Evolutionary conservation across 2,329 filamentous ascomycete species (phyloP).

Genomic region (Scedosporium boydii): DNA sequence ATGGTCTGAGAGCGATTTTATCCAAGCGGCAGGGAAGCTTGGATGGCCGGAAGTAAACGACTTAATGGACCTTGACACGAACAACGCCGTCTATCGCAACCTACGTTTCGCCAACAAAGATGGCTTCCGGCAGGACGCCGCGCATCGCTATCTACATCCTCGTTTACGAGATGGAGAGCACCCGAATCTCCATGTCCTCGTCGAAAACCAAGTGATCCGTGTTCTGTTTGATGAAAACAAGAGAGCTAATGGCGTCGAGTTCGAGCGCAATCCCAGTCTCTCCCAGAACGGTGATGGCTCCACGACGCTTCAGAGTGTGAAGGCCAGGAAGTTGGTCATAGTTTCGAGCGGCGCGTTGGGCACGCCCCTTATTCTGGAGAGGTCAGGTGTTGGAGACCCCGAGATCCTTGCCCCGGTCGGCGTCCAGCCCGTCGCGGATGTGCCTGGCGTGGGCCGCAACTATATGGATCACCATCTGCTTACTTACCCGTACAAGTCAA

Average conservation of each 20-base stretch:
- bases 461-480: conserved; percentile 27
- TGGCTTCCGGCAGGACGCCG: conserved; percentile 48
- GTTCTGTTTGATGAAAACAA: conserved; percentile 25
- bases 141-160: conserved; percentile 44
- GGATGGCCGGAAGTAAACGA: conserved; percentile 41
- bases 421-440: conserved; percentile 43
- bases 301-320: conserved; percentile 23
- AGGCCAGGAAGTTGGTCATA: conserved; percentile 34
- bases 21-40: conserved; percentile 32
- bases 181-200: conserved; percentile 44
- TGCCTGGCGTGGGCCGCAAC: conserved; percentile 55
- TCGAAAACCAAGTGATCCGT: conserved; percentile 25
- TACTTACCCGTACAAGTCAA: conserved; percentile 36
- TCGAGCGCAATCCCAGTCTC: conserved; percentile 7
- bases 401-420: conserved; percentile 27
- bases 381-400: conserved; percentile 33
- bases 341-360: conserved; percentile 37
- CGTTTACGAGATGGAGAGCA: conserved; percentile 33
- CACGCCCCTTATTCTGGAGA: conserved; percentile 35
- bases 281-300: conserved; percentile 9
- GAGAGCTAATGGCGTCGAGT: conserved; percentile 31
- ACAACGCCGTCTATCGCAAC: conserved; percentile 24
- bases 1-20: conserved; percentile 33
- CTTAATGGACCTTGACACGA: conserved; percentile 34
- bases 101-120: conserved; percentile 35